These are phyloP conservation scores for Guadua angustifolia DNA, from an alignment of 176 grass and related monocot genomes.

Conservation along the genomic window DNA sequence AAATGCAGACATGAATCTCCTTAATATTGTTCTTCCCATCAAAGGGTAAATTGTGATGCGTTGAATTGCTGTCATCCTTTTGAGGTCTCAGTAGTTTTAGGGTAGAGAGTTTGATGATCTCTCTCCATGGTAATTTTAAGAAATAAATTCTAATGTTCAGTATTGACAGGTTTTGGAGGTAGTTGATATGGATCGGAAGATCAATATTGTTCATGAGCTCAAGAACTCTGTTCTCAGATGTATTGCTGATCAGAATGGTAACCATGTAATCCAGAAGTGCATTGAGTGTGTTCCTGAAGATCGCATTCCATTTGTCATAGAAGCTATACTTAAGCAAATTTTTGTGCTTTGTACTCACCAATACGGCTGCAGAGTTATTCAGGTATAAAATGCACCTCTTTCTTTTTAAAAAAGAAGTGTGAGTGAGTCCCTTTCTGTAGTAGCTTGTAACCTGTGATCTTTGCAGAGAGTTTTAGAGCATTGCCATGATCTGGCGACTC, in stretches of 20 bases:
- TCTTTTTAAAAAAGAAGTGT: not conserved
- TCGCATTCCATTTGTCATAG: slow-evolving; percentile 76
- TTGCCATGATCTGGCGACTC: slow-evolving; percentile 67
- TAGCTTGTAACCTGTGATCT: slow-evolving; percentile 11
- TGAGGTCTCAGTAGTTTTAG: not conserved
- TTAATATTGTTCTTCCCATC: not conserved
- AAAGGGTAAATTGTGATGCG: not conserved
- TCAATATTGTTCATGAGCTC: slow-evolving; percentile 79
- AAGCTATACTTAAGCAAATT: slow-evolving; percentile 70
- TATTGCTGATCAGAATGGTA: slow-evolving; percentile 93
- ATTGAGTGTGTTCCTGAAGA: slow-evolving; percentile 95
- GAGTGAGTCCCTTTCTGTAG: not conserved
- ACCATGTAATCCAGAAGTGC: slow-evolving; percentile 98
- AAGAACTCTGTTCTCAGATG: slow-evolving; percentile 76
- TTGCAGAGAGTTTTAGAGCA: slow-evolving; percentile 77
- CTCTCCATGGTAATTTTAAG: not conserved
- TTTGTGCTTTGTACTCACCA: slow-evolving; percentile 76
- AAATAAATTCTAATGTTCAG: slow-evolving; percentile 17
- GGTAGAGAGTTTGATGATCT: not conserved
- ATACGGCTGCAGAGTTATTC: slow-evolving; percentile 98
- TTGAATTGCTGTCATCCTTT: not conserved
- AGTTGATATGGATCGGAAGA: slow-evolving; percentile 84
- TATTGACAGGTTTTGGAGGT: slow-evolving; percentile 80
- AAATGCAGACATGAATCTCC: slow-evolving; percentile 6
- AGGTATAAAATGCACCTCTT: slow-evolving; percentile 50